These are phyloP conservation scores for Botrytis aclada DNA, from an alignment of 2,329 filamentous ascomycete genomes.

Conservation along the genomic window DNA sequence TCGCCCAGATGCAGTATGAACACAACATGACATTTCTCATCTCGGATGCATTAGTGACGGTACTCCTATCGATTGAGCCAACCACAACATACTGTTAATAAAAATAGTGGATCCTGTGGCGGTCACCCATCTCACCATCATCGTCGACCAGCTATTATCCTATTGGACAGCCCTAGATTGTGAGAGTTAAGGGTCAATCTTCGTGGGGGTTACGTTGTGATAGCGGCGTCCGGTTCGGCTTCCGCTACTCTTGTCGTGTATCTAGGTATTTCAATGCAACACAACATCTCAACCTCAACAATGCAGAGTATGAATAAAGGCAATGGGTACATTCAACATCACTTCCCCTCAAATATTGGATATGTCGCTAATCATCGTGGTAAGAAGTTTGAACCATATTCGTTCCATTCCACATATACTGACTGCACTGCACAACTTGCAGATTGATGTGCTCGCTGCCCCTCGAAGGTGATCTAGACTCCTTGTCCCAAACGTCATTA, in stretches of 20 bases:
- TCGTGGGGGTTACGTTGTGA: neutral
- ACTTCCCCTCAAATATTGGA: neutral
- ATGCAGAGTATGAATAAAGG: neutral
- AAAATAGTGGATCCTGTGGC: neutral
- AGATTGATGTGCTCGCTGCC: neutral
- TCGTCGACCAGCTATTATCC: neutral
- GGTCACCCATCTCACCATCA: neutral
- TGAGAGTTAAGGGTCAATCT: neutral
- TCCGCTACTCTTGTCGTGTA: neutral
- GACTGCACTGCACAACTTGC: neutral
- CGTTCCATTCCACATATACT: neutral
- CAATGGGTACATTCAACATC: neutral
- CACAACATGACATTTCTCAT: constrained; percentile 1
- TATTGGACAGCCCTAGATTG: neutral
- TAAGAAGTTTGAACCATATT: neutral
- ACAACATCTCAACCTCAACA: constrained; percentile 14
- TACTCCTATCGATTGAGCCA: neutral
- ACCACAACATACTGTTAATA: neutral
- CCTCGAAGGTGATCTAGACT: neutral
- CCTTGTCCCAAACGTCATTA: neutral
- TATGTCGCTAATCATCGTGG: neutral
- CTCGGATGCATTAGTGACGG: neutral
- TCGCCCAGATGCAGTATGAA: neutral
- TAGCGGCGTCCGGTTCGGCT: neutral
- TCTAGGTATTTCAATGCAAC: neutral